phyloP scores from a whole-genome alignment of 2,329 filamentous ascomycete species.

The Alternaria infectoria region DNA sequence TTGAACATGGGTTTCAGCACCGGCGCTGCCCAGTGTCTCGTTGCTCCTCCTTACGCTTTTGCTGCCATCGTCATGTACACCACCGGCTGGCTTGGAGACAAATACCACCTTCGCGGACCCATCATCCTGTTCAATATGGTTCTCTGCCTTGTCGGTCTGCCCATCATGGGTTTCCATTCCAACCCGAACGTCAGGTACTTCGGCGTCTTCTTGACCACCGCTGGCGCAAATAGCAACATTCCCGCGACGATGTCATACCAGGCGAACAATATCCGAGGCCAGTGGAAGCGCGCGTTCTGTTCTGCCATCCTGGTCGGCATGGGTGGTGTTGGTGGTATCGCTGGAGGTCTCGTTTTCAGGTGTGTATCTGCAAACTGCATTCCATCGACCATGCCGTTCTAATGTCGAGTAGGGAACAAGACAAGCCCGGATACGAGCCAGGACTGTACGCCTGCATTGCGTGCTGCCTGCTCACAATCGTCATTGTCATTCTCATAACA shows the following conservation, averaged over 20 bases:
- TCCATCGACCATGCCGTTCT: not conserved
- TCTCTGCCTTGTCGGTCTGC: slow-evolving; percentile 70
- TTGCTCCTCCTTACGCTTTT: slow-evolving; percentile 57
- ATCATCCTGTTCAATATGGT: slow-evolving; percentile 51
- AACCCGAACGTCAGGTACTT: slow-evolving; percentile 69
- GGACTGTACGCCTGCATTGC: slow-evolving; percentile 50
- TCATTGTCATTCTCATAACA: slow-evolving; percentile 42
- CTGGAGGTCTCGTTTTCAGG: slow-evolving; percentile 73
- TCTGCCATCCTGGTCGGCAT: slow-evolving; percentile 77
- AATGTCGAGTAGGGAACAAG: slow-evolving; percentile 31
- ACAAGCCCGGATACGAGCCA: slow-evolving; percentile 44
- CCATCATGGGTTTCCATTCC: slow-evolving; percentile 72
- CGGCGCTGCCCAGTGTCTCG: slow-evolving; percentile 70
- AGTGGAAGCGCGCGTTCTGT: slow-evolving; percentile 86
- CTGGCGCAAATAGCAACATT: slow-evolving; percentile 78
- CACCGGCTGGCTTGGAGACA: slow-evolving; percentile 70
- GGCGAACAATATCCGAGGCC: slow-evolving; percentile 85
- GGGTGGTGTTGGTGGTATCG: slow-evolving; percentile 80
- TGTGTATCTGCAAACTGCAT: not conserved
- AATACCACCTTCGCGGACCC: slow-evolving; percentile 66
- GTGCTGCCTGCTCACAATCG: slow-evolving; percentile 44
- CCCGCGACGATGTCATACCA: slow-evolving; percentile 79
- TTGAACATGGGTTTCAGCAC: slow-evolving; percentile 68
- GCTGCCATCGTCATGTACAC: slow-evolving; percentile 53
- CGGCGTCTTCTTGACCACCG: slow-evolving; percentile 77